phyloP scores from a whole-genome alignment of 2,329 filamentous ascomycete genomes.

The Fusarium marasasianum region DNA sequence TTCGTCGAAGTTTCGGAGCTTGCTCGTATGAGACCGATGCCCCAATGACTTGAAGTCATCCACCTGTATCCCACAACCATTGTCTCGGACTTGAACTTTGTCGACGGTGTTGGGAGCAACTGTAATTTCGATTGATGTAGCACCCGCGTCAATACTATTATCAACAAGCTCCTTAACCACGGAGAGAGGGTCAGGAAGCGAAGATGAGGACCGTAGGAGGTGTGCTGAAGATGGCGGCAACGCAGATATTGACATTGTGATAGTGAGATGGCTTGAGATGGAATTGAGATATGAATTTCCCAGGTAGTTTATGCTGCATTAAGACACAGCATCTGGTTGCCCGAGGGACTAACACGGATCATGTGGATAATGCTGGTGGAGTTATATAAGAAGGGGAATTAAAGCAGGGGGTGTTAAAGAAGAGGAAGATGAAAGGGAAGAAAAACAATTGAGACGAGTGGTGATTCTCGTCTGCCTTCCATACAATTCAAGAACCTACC shows the following conservation, averaged over 20 bases:
- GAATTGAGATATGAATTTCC: slow-evolving; percentile 13
- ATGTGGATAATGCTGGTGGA: slow-evolving; percentile 39
- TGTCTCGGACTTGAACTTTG: slow-evolving; percentile 75
- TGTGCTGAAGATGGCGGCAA: slow-evolving; percentile 61
- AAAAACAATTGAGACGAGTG: not conserved
- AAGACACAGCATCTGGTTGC: slow-evolving; percentile 35
- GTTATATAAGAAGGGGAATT: slow-evolving; percentile 18
- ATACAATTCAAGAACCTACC: not conserved
- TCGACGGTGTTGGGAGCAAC: slow-evolving; percentile 74
- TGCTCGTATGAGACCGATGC: slow-evolving; percentile 77
- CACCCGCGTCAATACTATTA: slow-evolving; percentile 77
- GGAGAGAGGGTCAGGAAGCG: slow-evolving; percentile 66
- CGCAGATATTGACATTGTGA: slow-evolving; percentile 59
- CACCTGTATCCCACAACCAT: slow-evolving; percentile 74
- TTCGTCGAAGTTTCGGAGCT: slow-evolving; percentile 72
- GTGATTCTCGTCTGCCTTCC: not conserved
- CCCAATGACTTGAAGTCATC: slow-evolving; percentile 71
- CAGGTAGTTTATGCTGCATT: slow-evolving; percentile 27
- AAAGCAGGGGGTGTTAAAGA: not conserved
- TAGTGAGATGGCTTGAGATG: slow-evolving; percentile 8
- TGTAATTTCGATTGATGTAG: slow-evolving; percentile 71
- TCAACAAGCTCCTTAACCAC: slow-evolving; percentile 82
- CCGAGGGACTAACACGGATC: slow-evolving; percentile 39
- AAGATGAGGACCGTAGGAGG: slow-evolving; percentile 68
- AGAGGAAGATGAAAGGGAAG: not conserved